Evolutionary conservation across 768 basidiomycete genomes (phyloP).

Genomic region (Plicaturopsis crispa): DNA sequence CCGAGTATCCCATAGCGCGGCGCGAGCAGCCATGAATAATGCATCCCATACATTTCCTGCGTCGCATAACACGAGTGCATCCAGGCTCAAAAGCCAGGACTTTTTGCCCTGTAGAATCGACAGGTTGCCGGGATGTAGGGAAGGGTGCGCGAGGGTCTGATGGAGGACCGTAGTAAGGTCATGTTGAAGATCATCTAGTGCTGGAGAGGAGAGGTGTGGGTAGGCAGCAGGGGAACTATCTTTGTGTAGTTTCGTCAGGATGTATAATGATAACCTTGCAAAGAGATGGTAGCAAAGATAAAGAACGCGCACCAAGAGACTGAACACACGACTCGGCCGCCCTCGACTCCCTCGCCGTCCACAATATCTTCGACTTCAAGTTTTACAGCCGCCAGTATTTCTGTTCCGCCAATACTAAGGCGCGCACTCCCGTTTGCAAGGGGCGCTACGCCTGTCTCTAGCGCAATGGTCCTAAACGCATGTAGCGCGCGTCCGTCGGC

Average conservation of each 20-base stretch:
- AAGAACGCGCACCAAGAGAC: slow-evolving; percentile 66
- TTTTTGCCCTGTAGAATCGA: slow-evolving; percentile 51
- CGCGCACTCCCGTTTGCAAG: slow-evolving; percentile 82
- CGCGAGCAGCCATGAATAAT: slow-evolving; percentile 70
- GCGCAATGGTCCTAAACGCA: slow-evolving; percentile 61
- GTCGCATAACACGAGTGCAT: slow-evolving; percentile 68
- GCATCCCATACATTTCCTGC: slow-evolving; percentile 73
- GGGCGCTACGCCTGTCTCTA: slow-evolving; percentile 74
- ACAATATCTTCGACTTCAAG: slow-evolving; percentile 67
- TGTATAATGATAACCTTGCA: neutral
- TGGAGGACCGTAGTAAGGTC: slow-evolving; percentile 62
- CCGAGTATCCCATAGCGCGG: slow-evolving; percentile 75
- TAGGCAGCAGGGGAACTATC: slow-evolving; percentile 77
- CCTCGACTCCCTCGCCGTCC: slow-evolving; percentile 37
- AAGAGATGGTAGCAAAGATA: slow-evolving; percentile 4
- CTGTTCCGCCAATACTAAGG: slow-evolving; percentile 74
- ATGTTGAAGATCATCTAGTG: slow-evolving; percentile 70
- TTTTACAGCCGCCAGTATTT: slow-evolving; percentile 71
- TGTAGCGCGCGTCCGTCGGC: slow-evolving; percentile 65
- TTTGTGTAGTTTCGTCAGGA: slow-evolving; percentile 22
- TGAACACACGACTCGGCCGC: slow-evolving; percentile 56
- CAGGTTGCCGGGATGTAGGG: slow-evolving; percentile 62
- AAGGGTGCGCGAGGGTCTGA: slow-evolving; percentile 56
- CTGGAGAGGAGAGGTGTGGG: slow-evolving; percentile 51
- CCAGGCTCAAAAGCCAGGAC: slow-evolving; percentile 71